Evolutionary conservation across 1,139 yeast species (phyloP).

Genomic region (Blastobotrys capitulatus): DNA sequence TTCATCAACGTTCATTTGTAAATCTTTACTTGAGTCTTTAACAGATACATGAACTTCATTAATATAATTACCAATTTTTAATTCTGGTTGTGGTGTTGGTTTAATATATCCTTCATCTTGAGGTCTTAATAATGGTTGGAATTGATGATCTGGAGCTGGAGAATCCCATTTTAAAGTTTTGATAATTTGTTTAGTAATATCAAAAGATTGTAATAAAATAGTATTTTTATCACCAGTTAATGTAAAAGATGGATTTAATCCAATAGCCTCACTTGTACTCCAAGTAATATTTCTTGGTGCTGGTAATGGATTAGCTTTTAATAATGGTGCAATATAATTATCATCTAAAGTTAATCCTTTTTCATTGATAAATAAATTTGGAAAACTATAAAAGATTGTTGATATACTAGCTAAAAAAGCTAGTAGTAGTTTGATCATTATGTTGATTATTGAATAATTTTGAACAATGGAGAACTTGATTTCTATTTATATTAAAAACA

Average conservation of each 20-base stretch:
- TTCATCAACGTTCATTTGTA: slow-evolving; percentile 40
- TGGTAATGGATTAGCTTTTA: slow-evolving; percentile 13
- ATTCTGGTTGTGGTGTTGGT: not conserved
- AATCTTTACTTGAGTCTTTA: slow-evolving; percentile 29
- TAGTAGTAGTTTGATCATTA: too few relatives aligned
- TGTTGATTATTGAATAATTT: too few relatives aligned
- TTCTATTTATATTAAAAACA: too few relatives aligned
- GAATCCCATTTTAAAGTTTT: slow-evolving; percentile 15
- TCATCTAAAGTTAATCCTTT: not conserved
- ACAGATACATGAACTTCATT: slow-evolving; percentile 13
- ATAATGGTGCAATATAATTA: not conserved
- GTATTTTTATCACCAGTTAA: slow-evolving; percentile 13
- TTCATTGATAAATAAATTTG: not conserved
- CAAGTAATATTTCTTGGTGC: slow-evolving; percentile 13
- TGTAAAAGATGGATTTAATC: slow-evolving; percentile 7
- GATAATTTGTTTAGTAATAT: slow-evolving; percentile 14
- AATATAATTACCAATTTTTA: not conserved
- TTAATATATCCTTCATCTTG: slow-evolving; percentile 1
- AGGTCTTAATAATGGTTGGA: slow-evolving; percentile 7
- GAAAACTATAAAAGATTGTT: not conserved
- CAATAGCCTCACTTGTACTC: slow-evolving; percentile 11
- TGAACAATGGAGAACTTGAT: too few relatives aligned
- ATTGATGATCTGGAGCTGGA: slow-evolving; percentile 15
- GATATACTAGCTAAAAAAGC: too few relatives aligned
- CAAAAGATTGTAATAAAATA: slow-evolving; percentile 20